These are phyloP conservation scores for Apophysomyces elegans DNA, from an alignment of 371 early-diverging fungal genomes.

Conservation along the genomic window DNA sequence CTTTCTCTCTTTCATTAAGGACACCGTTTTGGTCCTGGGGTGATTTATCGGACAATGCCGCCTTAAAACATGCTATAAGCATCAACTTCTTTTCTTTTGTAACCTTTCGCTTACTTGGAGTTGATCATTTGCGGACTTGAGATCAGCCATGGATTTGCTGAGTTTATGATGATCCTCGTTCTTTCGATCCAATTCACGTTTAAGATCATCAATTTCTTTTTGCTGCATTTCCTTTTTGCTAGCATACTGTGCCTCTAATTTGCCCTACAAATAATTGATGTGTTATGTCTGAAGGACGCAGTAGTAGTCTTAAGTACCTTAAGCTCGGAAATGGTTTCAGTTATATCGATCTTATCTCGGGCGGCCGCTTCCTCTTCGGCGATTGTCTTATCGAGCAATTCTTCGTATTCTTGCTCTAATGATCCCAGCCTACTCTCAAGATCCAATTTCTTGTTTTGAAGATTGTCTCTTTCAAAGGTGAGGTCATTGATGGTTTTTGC, in stretches of 20 bases:
- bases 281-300: neutral
- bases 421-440: slow-evolving; percentile 73
- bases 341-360: slow-evolving; percentile 64
- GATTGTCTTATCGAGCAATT: slow-evolving; percentile 90
- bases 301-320: slow-evolving; percentile 43
- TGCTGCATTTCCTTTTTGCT: slow-evolving; percentile 79
- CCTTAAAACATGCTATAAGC: slow-evolving; percentile 16
- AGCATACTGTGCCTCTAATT: slow-evolving; percentile 84
- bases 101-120: slow-evolving; percentile 42
- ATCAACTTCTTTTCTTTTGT: neutral
- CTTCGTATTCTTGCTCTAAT: slow-evolving; percentile 89
- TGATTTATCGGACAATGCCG: slow-evolving; percentile 31
- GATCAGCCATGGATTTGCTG: slow-evolving; percentile 59
- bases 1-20: slow-evolving; percentile 75
- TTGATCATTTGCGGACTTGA: slow-evolving; percentile 69
- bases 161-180: slow-evolving; percentile 75
- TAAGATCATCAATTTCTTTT: slow-evolving; percentile 79
- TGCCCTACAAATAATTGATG: slow-evolving; percentile 39
- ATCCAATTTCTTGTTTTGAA: slow-evolving; percentile 70
- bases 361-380: slow-evolving; percentile 81
- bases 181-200: slow-evolving; percentile 67
- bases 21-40: slow-evolving; percentile 29
- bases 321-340: slow-evolving; percentile 78
- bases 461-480: slow-evolving; percentile 59
- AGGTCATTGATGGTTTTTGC: slow-evolving; percentile 71